phyloP scores from a whole-genome alignment of 176 grass and related monocot genomes.

The Secale cereale region DNA sequence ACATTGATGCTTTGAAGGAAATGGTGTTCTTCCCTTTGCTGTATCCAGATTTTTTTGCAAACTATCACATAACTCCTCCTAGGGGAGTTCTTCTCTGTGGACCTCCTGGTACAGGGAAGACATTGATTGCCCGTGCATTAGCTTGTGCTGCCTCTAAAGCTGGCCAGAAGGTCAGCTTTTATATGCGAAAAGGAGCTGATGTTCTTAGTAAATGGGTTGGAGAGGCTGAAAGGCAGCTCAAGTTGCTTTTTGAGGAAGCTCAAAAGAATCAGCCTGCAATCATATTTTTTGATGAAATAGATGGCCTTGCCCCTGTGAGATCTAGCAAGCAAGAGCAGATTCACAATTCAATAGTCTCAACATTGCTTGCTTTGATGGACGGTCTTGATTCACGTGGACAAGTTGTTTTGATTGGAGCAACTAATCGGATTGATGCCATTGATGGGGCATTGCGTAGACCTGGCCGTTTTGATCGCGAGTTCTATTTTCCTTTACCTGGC shows the following conservation, averaged over 20 bases:
- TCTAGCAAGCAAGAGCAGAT: slow-evolving; percentile 99
- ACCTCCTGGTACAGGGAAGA: slow-evolving; percentile 97
- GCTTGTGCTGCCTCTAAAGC: slow-evolving; percentile 94
- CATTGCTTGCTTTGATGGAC: slow-evolving; percentile 99
- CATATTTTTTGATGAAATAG: slow-evolving; percentile 99
- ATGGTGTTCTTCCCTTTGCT: slow-evolving; percentile 99
- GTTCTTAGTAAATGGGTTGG: slow-evolving; percentile 99
- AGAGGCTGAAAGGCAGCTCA: slow-evolving; percentile 97
- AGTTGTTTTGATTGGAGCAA: slow-evolving; percentile 99
- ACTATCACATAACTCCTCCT: slow-evolving; percentile 97
- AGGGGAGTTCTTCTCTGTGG: slow-evolving; percentile 97
- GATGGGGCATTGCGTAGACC: slow-evolving; percentile 97
- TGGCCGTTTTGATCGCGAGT: slow-evolving; percentile 98
- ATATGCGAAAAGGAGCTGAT: slow-evolving; percentile 99
- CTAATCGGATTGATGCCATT: slow-evolving; percentile 98
- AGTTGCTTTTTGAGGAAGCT: slow-evolving; percentile 99
- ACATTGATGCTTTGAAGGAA: slow-evolving; percentile 97
- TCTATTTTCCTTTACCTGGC: slow-evolving; percentile 93
- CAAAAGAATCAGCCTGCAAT: slow-evolving; percentile 98
- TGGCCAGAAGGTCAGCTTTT: slow-evolving; percentile 98
- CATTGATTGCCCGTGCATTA: slow-evolving; percentile 96
- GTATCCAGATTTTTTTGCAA: slow-evolving; percentile 99
- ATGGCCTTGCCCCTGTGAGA: slow-evolving; percentile 98
- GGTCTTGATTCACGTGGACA: slow-evolving; percentile 97
- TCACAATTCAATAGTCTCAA: slow-evolving; percentile 99